A percentile compares a stretch with the other conserved stretches of the same genome.
phyloP scores from a whole-genome alignment of 805 yeast species.

The Metschnikowia borealis region DNA sequence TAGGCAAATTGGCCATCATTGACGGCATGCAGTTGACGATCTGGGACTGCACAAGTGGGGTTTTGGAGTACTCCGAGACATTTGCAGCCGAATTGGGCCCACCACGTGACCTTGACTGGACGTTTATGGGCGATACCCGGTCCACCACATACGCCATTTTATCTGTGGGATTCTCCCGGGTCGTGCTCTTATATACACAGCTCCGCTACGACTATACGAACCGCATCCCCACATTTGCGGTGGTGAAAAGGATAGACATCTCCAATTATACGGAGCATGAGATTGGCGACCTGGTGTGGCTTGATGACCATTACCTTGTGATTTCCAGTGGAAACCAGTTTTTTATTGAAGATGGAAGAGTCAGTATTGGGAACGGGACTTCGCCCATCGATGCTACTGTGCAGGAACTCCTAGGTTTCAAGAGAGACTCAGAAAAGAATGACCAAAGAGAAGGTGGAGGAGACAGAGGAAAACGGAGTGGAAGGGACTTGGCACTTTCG shows the following conservation, averaged over 20 bases:
- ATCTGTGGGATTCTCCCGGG: constrained; percentile 69
- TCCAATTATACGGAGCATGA: constrained; percentile 67
- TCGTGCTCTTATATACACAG: constrained; percentile 71
- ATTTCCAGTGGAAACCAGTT: constrained; percentile 89
- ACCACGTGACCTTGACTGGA: constrained; percentile 84
- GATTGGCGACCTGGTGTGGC: constrained; percentile 89
- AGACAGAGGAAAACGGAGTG: not conserved
- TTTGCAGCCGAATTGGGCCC: constrained; percentile 29
- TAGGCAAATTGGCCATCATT: constrained; percentile 73
- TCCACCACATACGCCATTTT: constrained; percentile 54
- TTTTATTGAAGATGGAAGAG: constrained; percentile 70
- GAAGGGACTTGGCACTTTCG: constrained; percentile 42
- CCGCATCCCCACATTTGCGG: constrained; percentile 68
- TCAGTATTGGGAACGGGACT: constrained; percentile 23
- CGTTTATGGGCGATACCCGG: constrained; percentile 48
- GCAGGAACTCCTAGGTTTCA: constrained; percentile 27
- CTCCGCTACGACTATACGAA: constrained; percentile 87
- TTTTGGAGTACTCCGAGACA: constrained; percentile 57
- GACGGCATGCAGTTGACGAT: constrained; percentile 55
- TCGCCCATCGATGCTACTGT: constrained; percentile 51
- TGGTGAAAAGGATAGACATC: constrained; percentile 70
- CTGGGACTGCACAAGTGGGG: constrained; percentile 74
- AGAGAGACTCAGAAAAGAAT: constrained; percentile 22
- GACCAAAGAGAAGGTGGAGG: not conserved
- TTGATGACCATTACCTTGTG: constrained; percentile 71